Evolutionary conservation across 192 early-diverging fungal genomes (phyloP).

Genomic region (Oehlia diaphana): DNA sequence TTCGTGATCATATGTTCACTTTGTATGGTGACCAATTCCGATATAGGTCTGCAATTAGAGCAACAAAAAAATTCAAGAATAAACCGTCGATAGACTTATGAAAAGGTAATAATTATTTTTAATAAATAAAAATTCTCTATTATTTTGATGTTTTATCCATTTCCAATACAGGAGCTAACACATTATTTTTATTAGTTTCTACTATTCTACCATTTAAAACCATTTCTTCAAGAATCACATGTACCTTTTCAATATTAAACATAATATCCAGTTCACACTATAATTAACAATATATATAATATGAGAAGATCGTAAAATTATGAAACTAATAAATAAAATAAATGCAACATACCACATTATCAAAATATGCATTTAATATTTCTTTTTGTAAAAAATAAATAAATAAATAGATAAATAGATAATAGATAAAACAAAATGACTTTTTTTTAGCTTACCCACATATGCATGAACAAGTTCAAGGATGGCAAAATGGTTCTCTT

Average conservation of each 20-base stretch:
- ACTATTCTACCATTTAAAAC: constrained; percentile 35
- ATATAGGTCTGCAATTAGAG: constrained; percentile 70
- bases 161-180: neutral
- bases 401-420: neutral
- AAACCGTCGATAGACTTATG: constrained; percentile 57
- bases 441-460: constrained; percentile 31
- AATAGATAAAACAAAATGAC: neutral
- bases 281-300: neutral
- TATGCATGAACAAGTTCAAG: constrained; percentile 37
- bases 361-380: constrained; percentile 40
- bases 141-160: constrained; percentile 17
- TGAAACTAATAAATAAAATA: neutral
- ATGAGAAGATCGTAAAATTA: neutral
- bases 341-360: constrained; percentile 36
- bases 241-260: constrained; percentile 42
- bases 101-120: neutral
- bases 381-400: constrained; percentile 28
- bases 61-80: constrained; percentile 69
- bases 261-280: constrained; percentile 47
- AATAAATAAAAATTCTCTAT: neutral
- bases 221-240: constrained; percentile 42
- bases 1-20: constrained; percentile 51
- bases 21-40: constrained; percentile 80
- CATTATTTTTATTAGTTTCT: constrained; percentile 38
- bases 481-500: constrained; percentile 42